Percentiles rank a stretch among this genome's conserved stretches.
These are phyloP conservation scores for Rubroboletus satanas DNA, from an alignment of 768 basidiomycete species.

Conservation along the genomic window DNA sequence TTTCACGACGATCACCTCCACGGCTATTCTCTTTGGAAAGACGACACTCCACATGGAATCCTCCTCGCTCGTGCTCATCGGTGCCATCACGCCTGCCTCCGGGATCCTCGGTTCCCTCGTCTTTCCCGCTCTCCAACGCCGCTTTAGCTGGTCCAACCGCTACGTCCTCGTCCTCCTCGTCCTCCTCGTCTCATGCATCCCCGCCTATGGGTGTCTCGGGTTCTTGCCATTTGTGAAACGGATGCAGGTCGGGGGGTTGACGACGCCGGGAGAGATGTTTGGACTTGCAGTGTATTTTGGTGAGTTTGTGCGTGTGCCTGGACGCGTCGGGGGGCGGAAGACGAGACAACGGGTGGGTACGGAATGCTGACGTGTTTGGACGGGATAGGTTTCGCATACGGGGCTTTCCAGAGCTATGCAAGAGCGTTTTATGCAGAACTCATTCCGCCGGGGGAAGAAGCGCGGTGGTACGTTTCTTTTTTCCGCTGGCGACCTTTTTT, in stretches of 20 bases:
- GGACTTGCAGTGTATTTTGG: conserved; percentile 80
- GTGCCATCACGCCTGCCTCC: conserved; percentile 67
- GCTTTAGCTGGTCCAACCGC: conserved; percentile 61
- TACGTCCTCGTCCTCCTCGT: conserved; percentile 66
- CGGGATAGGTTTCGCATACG: conserved; percentile 61
- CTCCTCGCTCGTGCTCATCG: conserved; percentile 73
- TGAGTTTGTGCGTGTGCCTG: conserved; percentile 17
- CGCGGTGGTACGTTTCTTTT: conserved; percentile 60
- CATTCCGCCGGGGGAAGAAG: conserved; percentile 84
- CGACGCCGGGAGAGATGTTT: conserved; percentile 82
- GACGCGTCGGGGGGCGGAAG: background rate
- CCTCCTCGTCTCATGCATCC: conserved; percentile 59
- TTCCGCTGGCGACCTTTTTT: too few species aligned
- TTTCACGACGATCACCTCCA: conserved; percentile 90
- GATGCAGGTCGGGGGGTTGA: conserved; percentile 64
- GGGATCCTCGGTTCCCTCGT: conserved; percentile 84
- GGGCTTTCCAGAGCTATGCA: conserved; percentile 89
- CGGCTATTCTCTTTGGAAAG: conserved; percentile 89
- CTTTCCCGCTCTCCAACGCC: conserved; percentile 72
- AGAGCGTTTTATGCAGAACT: conserved; percentile 84
- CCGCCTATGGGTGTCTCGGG: conserved; percentile 79
- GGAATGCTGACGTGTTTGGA: background rate
- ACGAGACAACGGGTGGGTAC: background rate
- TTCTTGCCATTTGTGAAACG: conserved; percentile 56
- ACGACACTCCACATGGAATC: conserved; percentile 80